Evolutionary conservation across 2,329 filamentous ascomycete genomes (phyloP), one percentile per base, ranked within the genome.

Genomic region (Corinectria fuckeliana): DNA sequence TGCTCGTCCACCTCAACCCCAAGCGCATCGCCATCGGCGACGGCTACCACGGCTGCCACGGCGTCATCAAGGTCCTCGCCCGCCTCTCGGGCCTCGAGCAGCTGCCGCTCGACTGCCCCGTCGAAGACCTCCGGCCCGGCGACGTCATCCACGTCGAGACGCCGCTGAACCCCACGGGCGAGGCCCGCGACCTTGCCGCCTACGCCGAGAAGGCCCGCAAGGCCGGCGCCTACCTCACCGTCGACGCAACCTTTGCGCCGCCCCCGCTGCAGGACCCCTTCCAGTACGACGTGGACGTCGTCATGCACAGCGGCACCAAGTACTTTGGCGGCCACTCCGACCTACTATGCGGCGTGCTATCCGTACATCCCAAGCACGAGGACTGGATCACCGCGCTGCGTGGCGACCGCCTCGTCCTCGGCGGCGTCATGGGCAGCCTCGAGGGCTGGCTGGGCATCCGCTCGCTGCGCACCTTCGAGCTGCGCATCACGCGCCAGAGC

Each of bases 281-380:
- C 70, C 72, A 75, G 25, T 89, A 85, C 74, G 94, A 92, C 45
- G 92, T 90, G 25, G 94, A 98, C 76, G 77, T 93, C 1, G 86
- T 97, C 30, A 91, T 98, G 91, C 95, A 99, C 77, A 90, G 86
- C 50, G 95, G 93, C 3, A 97, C 93, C 16, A 99, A 98, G 82
- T 99, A 98, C 77, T 87, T 99, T 66, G 95, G 95, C 18, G 95
- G 95, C 0, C 95, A 99, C 78, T 94, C 90, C 65, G 95, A 99
- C 77, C 84, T 98, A 83, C 85, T 98, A 5, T 96, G 91, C 72
- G 95, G 95, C 20, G 89, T 96, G 16, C 78, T 99, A 25, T 86
- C 87, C 0, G 85, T 93, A 5, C 80, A 84, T 50, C 83, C 84
- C 14, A 75, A 75, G 34, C 76, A 76, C 45, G 69, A 82, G 50